Conservation (phyloP, 139 green algal species). For the Ettlia oleoabundans region DNA sequence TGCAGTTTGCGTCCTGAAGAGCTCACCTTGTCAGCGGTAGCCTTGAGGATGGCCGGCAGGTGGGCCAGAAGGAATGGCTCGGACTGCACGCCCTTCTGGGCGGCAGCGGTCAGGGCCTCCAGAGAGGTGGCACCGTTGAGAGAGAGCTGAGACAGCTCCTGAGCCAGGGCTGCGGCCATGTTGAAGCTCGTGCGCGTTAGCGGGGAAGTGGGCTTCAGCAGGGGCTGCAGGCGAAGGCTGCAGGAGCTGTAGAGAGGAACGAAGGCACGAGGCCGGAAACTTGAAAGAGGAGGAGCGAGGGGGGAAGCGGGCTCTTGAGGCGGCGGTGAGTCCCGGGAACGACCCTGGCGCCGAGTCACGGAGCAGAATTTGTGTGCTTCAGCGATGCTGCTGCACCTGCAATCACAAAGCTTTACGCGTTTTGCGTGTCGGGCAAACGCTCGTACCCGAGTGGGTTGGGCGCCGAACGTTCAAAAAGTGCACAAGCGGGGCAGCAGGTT, state of each 20-base stretch:
- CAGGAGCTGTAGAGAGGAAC: conserved; percentile 11
- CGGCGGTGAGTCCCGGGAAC: too few species aligned
- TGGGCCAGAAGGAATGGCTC: conserved; percentile 78
- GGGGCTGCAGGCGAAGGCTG: neutral
- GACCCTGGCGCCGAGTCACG: too few species aligned
- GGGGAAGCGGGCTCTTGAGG: neutral
- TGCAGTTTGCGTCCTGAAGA: too few species aligned
- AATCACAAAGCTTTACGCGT: too few species aligned
- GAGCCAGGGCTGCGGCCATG: conserved; percentile 14
- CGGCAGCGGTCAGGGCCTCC: conserved; percentile 29
- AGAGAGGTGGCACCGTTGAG: neutral
- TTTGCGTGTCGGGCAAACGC: too few species aligned
- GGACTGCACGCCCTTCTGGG: conserved; percentile 15
- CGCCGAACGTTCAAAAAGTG: too few species aligned
- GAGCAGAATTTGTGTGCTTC: too few species aligned
- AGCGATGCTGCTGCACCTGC: too few species aligned
- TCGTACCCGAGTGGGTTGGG: too few species aligned
- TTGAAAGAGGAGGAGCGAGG: neutral
- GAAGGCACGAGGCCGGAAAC: neutral
- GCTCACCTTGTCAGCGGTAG: conserved; percentile 77
- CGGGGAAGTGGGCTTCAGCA: neutral
- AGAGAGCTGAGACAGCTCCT: conserved; percentile 34
- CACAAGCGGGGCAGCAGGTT: too few species aligned
- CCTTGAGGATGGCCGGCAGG: conserved; percentile 67
- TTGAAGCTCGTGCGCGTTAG: too few species aligned